A percentile compares a stretch with the other conserved stretches of the same genome.
phyloP scores from a whole-genome alignment of 176 grass and related monocot genomes.

The barley (Hordeum vulgare) region MorexV3_pseudomolecules_assembly NC_058524.1:336829836-336830335 shows the following conservation, averaged over 20 bases:
- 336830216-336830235: conserved; percentile 99
- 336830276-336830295: conserved; percentile 1
- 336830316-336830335: neutral
- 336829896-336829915: neutral
- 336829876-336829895: neutral
- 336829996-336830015: neutral
- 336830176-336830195: conserved; percentile 64
- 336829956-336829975: neutral
- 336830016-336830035: conserved; percentile 7
- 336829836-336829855: neutral
- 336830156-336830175: conserved; percentile 59
- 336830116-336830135: conserved; percentile 76
- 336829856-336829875: neutral
- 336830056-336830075: conserved; percentile 12
- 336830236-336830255: conserved; percentile 84
- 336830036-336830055: conserved; percentile 20
- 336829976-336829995: conserved; percentile 7
- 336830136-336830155: conserved; percentile 58
- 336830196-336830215: conserved; percentile 43
- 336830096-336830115: conserved; percentile 92
- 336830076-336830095: conserved; percentile 22
- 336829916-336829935: neutral
- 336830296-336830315: conserved; percentile 22
- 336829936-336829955: neutral
- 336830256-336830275: conserved; percentile 50